Conservation (phyloP, 2,329 filamentous ascomycete species). For the Talaromyces marneffei region DNA sequence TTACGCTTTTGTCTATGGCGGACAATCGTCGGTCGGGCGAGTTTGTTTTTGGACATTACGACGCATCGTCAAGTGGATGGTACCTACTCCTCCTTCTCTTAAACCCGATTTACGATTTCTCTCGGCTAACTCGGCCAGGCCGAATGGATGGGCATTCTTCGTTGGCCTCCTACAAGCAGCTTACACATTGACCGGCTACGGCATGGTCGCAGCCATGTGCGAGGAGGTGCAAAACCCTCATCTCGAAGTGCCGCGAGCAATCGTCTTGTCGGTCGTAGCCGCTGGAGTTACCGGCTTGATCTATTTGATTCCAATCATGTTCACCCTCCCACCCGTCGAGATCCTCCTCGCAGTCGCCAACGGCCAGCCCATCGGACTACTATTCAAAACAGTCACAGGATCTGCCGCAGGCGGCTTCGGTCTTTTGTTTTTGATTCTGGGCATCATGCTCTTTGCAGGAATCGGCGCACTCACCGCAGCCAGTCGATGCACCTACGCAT, state of each 20-base stretch:
- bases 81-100: constrained; percentile 18
- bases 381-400: constrained; percentile 72
- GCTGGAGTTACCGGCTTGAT: constrained; percentile 60
- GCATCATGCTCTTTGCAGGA: constrained; percentile 71
- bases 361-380: constrained; percentile 67
- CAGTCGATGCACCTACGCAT: constrained; percentile 68
- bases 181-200: constrained; percentile 52
- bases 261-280: constrained; percentile 62
- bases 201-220: constrained; percentile 67
- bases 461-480: constrained; percentile 69
- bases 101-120: neutral
- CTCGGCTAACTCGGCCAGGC: constrained; percentile 33
- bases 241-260: constrained; percentile 64
- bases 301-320: constrained; percentile 69
- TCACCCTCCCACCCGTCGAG: constrained; percentile 65
- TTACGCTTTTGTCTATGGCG: constrained; percentile 57
- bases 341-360: constrained; percentile 60
- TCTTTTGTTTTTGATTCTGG: constrained; percentile 67
- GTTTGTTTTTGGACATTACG: constrained; percentile 65
- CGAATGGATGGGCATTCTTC: constrained; percentile 65
- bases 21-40: constrained; percentile 52
- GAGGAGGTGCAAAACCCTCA: constrained; percentile 66
- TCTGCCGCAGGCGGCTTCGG: constrained; percentile 68
- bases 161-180: constrained; percentile 62
- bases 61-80: constrained; percentile 61